These are phyloP conservation scores for Nicotiana sylvestris DNA, from an alignment of 257 asterid genomes.

Conservation along the genomic window DNA sequence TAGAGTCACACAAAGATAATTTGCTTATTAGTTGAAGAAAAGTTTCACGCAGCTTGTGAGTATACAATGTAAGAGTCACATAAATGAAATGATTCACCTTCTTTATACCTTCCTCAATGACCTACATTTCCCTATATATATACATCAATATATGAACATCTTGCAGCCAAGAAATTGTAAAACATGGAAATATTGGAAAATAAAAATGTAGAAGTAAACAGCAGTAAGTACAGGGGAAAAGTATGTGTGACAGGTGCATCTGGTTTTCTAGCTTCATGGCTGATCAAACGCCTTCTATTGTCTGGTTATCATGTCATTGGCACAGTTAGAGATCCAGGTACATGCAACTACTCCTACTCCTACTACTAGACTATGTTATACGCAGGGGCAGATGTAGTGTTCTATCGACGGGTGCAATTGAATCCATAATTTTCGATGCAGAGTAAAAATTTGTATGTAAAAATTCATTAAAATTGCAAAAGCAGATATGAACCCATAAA, in stretches of 20 bases:
- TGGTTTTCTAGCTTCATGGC: constrained; percentile 88
- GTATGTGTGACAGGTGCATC: constrained; percentile 93
- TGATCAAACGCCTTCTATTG: constrained; percentile 69
- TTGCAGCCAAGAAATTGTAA: not conserved
- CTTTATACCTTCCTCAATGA: not conserved
- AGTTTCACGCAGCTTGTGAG: not conserved
- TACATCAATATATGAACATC: not conserved
- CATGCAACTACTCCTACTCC: no score
- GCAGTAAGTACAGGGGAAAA: constrained; percentile 33
- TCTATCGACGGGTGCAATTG: no score
- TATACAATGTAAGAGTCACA: constrained; percentile 13
- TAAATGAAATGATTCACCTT: constrained; percentile 38
- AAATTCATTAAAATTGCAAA: no score
- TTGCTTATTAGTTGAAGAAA: not conserved
- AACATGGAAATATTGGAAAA: not conserved
- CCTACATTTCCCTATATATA: not conserved
- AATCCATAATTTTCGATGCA: no score
- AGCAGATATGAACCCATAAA: no score
- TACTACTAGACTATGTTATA: no score
- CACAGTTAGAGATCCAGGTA: constrained; percentile 89
- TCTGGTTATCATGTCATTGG: constrained; percentile 73
- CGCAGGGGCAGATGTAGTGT: no score
- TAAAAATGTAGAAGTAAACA: constrained; percentile 24
- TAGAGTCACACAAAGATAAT: not conserved
- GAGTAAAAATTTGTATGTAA: no score